Percentiles rank a stretch among this genome's conserved stretches.
Evolutionary conservation across 306 rosid genomes (phyloP).

Genomic region (Bauhinia variegata): DNA sequence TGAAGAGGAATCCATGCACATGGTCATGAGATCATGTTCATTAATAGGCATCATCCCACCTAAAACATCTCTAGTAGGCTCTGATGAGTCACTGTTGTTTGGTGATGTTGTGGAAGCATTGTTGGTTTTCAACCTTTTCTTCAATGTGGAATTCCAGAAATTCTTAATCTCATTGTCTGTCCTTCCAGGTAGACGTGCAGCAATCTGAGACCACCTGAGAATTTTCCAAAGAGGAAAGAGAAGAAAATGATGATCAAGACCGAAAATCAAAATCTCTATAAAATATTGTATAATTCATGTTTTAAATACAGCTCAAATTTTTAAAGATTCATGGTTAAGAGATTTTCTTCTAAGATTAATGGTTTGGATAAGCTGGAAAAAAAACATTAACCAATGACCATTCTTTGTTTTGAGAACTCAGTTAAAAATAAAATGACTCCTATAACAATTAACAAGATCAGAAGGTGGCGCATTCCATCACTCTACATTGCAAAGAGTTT

Average conservation of each 20-base stretch:
- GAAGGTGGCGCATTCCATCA: background rate
- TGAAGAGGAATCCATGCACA: conserved; percentile 76
- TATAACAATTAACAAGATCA: background rate
- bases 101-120: conserved; percentile 48
- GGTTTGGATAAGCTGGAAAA: background rate
- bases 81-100: conserved; percentile 60
- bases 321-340: conserved; percentile 21
- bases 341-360: background rate
- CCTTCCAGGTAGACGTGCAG: conserved; percentile 93
- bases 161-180: conserved; percentile 95
- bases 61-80: conserved; percentile 42
- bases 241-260: background rate
- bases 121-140: conserved; percentile 66
- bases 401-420: background rate
- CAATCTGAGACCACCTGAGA: conserved; percentile 95
- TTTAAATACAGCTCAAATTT: background rate
- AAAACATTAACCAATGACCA: too few species aligned
- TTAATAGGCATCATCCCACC: conserved; percentile 49
- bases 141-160: conserved; percentile 90
- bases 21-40: conserved; percentile 51
- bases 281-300: background rate
- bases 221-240: too few species aligned
- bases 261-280: background rate
- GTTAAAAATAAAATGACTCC: background rate
- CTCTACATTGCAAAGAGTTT: background rate